Percentiles rank a stretch among this genome's conserved stretches.
These are phyloP conservation scores for Comarum palustre DNA, from an alignment of 306 rosid species.

Conservation along the genomic window DNA sequence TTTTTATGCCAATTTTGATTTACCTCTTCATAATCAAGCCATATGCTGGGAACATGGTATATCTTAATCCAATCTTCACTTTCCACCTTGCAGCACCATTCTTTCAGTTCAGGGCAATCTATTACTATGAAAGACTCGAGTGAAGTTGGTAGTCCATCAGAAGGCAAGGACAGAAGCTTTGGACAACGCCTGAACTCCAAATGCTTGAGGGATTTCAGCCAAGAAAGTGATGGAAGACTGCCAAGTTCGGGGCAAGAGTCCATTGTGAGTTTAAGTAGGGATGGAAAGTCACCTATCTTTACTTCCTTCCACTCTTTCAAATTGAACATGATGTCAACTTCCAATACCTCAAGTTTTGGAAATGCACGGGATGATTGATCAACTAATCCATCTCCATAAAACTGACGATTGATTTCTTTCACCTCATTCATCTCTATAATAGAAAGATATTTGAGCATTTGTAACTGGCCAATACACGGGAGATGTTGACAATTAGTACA, in stretches of 20 bases:
- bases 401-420: slow-evolving; percentile 11
- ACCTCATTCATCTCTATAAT: slow-evolving; percentile 21
- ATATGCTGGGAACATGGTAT: not conserved
- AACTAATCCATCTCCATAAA: not conserved
- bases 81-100: slow-evolving; percentile 1
- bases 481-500: slow-evolving; percentile 15
- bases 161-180: not conserved
- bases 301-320: slow-evolving; percentile 23
- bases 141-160: not conserved
- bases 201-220: slow-evolving; percentile 16
- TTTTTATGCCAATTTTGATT: not conserved
- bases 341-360: slow-evolving; percentile 12
- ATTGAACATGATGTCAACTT: slow-evolving; percentile 2
- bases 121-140: slow-evolving; percentile 15
- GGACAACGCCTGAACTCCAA: slow-evolving; percentile 22
- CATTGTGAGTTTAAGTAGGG: slow-evolving; percentile 14
- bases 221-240: slow-evolving; percentile 9
- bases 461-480: slow-evolving; percentile 23
- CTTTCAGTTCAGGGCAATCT: slow-evolving; percentile 12
- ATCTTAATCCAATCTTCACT: not conserved
- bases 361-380: slow-evolving; percentile 2
- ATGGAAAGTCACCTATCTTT: slow-evolving; percentile 22
- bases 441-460: slow-evolving; percentile 10
- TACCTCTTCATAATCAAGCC: not conserved
- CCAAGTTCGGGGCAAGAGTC: slow-evolving; percentile 19